These are phyloP conservation scores for Pulveroboletus sp. DNA, from an alignment of 768 basidiomycete genomes.

Conservation along the genomic window DNA sequence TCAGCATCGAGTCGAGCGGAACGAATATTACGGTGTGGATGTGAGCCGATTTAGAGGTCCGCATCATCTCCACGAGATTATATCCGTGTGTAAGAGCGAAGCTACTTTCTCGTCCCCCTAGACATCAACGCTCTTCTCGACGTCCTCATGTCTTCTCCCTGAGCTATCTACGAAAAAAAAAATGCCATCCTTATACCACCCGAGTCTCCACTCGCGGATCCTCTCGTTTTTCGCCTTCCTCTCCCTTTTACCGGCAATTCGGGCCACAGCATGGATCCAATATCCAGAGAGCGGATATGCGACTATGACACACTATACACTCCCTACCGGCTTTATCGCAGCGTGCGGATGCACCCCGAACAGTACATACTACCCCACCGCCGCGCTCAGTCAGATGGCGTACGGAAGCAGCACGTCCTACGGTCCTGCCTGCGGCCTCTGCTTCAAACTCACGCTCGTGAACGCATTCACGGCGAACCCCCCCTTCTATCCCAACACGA, in stretches of 20 bases:
- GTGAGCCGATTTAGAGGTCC: not conserved
- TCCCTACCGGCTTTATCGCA: conserved; percentile 48
- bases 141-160: conserved; percentile 15
- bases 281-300: conserved; percentile 62
- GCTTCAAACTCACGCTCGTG: conserved; percentile 73
- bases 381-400: conserved; percentile 75
- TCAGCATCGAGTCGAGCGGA: not conserved
- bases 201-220: conserved; percentile 8
- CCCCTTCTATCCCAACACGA: conserved; percentile 60
- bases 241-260: conserved; percentile 22
- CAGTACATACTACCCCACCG: conserved; percentile 70
- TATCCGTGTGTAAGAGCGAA: not conserved
- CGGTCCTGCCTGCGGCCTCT: conserved; percentile 72
- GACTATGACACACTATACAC: conserved; percentile 73
- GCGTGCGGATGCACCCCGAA: conserved; percentile 72
- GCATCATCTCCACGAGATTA: not conserved
- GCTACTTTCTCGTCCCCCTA: not conserved
- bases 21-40: not conserved
- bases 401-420: conserved; percentile 71
- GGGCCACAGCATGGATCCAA: conserved; percentile 53
- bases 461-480: conserved; percentile 64
- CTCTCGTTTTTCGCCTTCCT: conserved; percentile 24
- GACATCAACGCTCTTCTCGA: not conserved
- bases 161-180: conserved; percentile 2
- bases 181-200: conserved; percentile 14